A percentile compares a stretch with the other conserved stretches of the same genome.
Conservation (phyloP, 2,329 filamentous ascomycete genomes). For the Didymella pomorum region DNA sequence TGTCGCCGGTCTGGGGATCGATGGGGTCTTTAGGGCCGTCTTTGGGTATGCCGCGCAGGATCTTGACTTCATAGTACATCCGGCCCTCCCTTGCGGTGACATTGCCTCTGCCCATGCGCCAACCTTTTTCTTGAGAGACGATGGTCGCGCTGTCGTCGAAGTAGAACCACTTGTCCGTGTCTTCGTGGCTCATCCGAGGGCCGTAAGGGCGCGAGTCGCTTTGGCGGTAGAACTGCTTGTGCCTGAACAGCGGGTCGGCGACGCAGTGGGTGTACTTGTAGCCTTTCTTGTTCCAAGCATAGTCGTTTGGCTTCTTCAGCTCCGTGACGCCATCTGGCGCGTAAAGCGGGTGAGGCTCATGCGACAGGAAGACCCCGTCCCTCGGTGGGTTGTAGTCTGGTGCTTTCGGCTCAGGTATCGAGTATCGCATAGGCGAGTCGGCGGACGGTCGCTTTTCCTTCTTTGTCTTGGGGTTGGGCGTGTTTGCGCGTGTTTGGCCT, state of each 20-base stretch:
- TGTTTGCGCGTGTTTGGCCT: conserved; percentile 48
- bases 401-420: conserved; percentile 57
- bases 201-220: conserved; percentile 86
- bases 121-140: conserved; percentile 90
- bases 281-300: conserved; percentile 71
- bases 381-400: conserved; percentile 60
- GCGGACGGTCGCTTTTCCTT: conserved; percentile 47
- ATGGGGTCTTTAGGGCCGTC: conserved; percentile 51
- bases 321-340: conserved; percentile 54
- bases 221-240: conserved; percentile 86
- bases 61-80: conserved; percentile 93
- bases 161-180: conserved; percentile 84
- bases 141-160: conserved; percentile 77
- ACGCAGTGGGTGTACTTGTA: conserved; percentile 93
- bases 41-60: conserved; percentile 76
- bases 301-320: conserved; percentile 59
- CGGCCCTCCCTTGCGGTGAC: conserved; percentile 87
- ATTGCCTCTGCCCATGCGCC: conserved; percentile 89
- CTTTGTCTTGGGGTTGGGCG: conserved; percentile 52
- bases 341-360: conserved; percentile 56
- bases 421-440: conserved; percentile 60
- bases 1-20: conserved; percentile 46
- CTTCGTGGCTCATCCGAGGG: conserved; percentile 89
- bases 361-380: conserved; percentile 56
- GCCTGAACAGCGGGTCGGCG: conserved; percentile 85